A percentile compares a stretch with the other conserved stretches of the same genome.
Evolutionary conservation across 1,284 basidiomycete genomes (phyloP).

Genomic region (Leccinum huronense): DNA sequence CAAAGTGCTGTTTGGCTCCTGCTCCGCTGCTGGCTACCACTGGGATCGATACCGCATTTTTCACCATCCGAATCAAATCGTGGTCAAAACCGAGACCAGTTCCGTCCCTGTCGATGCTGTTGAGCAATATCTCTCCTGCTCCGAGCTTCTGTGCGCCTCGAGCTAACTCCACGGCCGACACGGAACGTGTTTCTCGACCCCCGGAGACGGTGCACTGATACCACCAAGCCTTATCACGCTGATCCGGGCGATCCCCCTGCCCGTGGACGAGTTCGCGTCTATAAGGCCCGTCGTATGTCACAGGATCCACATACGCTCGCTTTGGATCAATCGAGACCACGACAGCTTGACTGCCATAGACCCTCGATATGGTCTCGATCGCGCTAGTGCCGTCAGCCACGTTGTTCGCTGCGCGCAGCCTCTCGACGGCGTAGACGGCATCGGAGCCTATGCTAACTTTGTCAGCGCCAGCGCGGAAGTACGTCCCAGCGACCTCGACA

Average conservation of each 20-base stretch:
- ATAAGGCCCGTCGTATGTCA: slow-evolving; percentile 67
- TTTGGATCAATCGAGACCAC: slow-evolving; percentile 97
- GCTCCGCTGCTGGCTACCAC: slow-evolving; percentile 96
- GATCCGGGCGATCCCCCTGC: slow-evolving; percentile 47
- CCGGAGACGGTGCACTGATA: slow-evolving; percentile 98
- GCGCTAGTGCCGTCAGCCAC: slow-evolving; percentile 73
- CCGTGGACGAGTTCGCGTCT: slow-evolving; percentile 67
- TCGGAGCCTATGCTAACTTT: slow-evolving; percentile 97
- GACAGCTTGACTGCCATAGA: slow-evolving; percentile 96
- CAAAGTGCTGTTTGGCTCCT: slow-evolving; percentile 80
- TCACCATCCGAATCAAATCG: slow-evolving; percentile 79
- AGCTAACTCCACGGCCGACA: slow-evolving; percentile 94
- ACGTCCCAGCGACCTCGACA: slow-evolving; percentile 92
- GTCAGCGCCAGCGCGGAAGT: slow-evolving; percentile 98
- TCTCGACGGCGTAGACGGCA: slow-evolving; percentile 92
- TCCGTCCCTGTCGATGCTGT: slow-evolving; percentile 97
- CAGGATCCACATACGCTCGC: slow-evolving; percentile 78
- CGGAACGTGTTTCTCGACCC: slow-evolving; percentile 80
- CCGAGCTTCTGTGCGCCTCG: slow-evolving; percentile 87
- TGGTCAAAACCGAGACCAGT: slow-evolving; percentile 92
- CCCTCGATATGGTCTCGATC: slow-evolving; percentile 90
- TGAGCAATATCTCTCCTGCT: slow-evolving; percentile 94
- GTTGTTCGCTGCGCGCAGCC: slow-evolving; percentile 56
- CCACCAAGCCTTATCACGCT: slow-evolving; percentile 89
- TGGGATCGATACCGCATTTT: slow-evolving; percentile 79